Evolutionary conservation across 1,284 basidiomycete genomes (phyloP), one percentile per base, ranked within the genome.

Genomic region (Xerocomus minutiporus): DNA sequence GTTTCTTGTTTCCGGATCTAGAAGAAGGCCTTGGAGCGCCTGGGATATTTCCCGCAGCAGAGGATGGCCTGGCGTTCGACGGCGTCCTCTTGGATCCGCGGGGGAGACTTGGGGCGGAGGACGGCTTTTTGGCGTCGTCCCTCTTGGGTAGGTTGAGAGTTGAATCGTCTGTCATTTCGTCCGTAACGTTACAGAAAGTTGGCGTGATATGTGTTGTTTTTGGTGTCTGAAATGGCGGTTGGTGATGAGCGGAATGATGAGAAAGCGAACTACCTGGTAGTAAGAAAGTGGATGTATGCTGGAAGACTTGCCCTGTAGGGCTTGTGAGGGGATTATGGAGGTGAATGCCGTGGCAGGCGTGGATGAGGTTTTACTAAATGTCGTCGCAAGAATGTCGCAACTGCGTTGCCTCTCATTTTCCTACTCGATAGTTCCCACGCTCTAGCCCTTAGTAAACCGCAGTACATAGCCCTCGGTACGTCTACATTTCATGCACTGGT

Each of bases 301-400:
- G 75, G 75, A 78, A 71, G 83, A 78, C 79, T 84, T 90, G 88
- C 87, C 87, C 86, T 87, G 86, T 78, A 75, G 87, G 86, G 87
- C 88, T 75, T 82, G 86, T 90, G 86, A 76, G 83, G 74, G 72
- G 68, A 73, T 70, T 77, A 77, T 72, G 75, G 68, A 71, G 73
- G 77, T 79, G 80, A 68, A 73, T 79, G 79, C 79, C 80, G 71
- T 76, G 68, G 68, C 71, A 78, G 79, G 78, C 78, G 75, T 77
- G 76, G 71, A 73, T 72, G 70, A 62, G 62, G 64, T 64, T 74
- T 65, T 58, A 66, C 73, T 73, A 64, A 62, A 62, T 60, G 75
- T 76, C 73, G 76, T 77, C 61, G 71, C 67, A 66, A 63, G 60
- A 68, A 44, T 61, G 44, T 51, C 25, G 29, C 48, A 39, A 20